phyloP scores from a whole-genome alignment of 768 basidiomycete genomes.

The Podaxis pistillaris region DNA sequence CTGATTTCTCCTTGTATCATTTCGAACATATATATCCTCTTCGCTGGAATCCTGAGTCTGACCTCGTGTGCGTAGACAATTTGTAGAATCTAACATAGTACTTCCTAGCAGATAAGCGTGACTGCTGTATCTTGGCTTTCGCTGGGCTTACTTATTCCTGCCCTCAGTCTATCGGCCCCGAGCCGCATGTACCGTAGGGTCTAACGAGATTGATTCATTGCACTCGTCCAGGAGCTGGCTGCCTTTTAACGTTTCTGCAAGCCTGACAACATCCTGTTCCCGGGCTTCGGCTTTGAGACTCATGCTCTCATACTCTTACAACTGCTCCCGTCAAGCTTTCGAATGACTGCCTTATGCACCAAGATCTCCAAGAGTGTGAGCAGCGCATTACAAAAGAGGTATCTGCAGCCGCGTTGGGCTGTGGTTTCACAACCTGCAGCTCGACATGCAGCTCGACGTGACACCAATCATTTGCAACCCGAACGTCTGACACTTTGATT shows the following conservation, averaged over 20 bases:
- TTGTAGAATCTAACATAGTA: too few relatives aligned
- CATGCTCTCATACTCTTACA: background rate
- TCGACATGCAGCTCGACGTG: background rate
- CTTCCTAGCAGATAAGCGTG: too few relatives aligned
- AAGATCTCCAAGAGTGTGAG: background rate
- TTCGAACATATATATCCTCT: too few relatives aligned
- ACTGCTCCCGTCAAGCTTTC: background rate
- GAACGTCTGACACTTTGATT: background rate
- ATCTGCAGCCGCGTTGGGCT: background rate
- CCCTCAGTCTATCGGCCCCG: too few relatives aligned
- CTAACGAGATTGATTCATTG: too few relatives aligned
- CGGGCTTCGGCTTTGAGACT: background rate
- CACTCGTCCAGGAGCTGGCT: too few relatives aligned
- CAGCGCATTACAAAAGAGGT: background rate
- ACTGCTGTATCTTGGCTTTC: too few relatives aligned
- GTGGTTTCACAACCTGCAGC: background rate
- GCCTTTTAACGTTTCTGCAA: background rate
- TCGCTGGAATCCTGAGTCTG: too few relatives aligned
- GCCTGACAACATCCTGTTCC: background rate
- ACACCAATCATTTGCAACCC: background rate
- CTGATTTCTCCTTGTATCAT: too few relatives aligned
- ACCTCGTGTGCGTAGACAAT: too few relatives aligned
- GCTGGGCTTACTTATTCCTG: too few relatives aligned
- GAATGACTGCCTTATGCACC: background rate
- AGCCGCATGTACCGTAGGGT: too few relatives aligned